Base-by-base conservation (phyloP, 805 yeast species). In the Candida tibetensis region DNA sequence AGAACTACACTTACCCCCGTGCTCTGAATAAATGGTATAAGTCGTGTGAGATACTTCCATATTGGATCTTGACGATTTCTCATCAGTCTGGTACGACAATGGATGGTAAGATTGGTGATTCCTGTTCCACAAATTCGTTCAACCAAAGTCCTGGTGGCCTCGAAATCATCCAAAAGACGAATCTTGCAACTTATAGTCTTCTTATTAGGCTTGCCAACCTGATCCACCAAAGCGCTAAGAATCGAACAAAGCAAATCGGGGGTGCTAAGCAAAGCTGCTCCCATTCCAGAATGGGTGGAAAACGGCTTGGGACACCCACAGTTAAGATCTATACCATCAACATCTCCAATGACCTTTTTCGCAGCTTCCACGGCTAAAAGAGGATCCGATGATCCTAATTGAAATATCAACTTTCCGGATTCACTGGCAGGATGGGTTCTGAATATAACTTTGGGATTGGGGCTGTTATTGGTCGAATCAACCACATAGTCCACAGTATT, bases 221-320 rank as follows among this genome's bases (percentile, higher is more conserved):
- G 70, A 17, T 72, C 72, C 2, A 93, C 97, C 34, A 93, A 64
- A 5, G 74, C 72, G 3, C 61, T 60, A 43, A 93, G 63, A 21
- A 93, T 93, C 12, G 72, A 71, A 47, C 82, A 84, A 13, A 93
- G 68, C 27, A 77, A 64, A 31, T 86, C 96, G 0, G 98, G 97
- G 0, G 90, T 86, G 22, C 72, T 68, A 39, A 93, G 67, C 32
- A 93, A 67, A 1, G 96, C 97, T 2, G 98, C 96, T 4, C 99
- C 99, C 98, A 93, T 93, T 1, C 99, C 99, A 0, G 95, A 73
- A 60, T 93, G 99, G 2, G 89, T 74, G 1, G 95, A 85, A 53
- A 93, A 93, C 49, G 89, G 97, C 58, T 91, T 93, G 3, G 99
- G 99, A 63, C 99, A 93, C 4, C 99, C 99, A 19, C 96, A 88